Evolutionary conservation across 176 grass and related monocot genomes (phyloP).

Genomic region (Triticum monococcum): DNA sequence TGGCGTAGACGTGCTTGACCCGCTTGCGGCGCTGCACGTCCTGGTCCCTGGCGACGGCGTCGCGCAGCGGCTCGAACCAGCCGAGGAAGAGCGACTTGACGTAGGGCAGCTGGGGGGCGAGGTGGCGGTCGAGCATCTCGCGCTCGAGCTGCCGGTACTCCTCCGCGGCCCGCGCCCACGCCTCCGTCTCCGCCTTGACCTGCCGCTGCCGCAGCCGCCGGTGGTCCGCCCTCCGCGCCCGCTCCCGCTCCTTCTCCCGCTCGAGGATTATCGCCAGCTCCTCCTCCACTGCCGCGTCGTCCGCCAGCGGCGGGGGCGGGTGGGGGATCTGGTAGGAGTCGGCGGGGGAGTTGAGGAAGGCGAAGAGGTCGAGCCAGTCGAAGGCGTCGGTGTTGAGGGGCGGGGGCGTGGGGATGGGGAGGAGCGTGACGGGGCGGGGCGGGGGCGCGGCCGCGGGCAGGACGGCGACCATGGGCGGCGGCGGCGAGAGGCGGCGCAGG

Average conservation of each 20-base stretch:
- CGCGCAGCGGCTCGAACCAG: constrained; percentile 91
- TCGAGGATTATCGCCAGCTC: constrained; percentile 13
- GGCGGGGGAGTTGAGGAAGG: constrained; percentile 48
- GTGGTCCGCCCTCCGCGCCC: constrained; percentile 37
- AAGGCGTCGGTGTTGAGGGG: constrained; percentile 37
- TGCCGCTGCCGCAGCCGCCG: constrained; percentile 65
- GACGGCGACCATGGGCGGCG: constrained; percentile 50
- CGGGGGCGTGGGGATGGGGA: constrained; percentile 21
- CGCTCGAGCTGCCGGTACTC: constrained; percentile 90
- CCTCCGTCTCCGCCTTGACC: constrained; percentile 88
- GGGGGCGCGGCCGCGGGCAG: constrained; percentile 8
- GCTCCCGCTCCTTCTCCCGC: constrained; percentile 1
- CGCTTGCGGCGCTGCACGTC: constrained; percentile 52
- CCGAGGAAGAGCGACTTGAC: constrained; percentile 85
- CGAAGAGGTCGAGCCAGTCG: constrained; percentile 64
- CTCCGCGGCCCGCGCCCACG: constrained; percentile 74
- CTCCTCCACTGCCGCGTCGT: neutral
- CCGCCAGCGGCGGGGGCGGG: neutral
- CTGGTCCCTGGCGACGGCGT: constrained; percentile 75
- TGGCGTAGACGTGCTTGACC: constrained; percentile 66
- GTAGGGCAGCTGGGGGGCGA: constrained; percentile 79
- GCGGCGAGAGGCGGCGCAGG: constrained; percentile 48
- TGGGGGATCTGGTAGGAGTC: constrained; percentile 41
- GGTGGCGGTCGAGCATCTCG: constrained; percentile 86
- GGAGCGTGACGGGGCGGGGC: neutral